A percentile compares a stretch with the other conserved stretches of the same genome.
phyloP scores from a whole-genome alignment of 345 rosid genomes.

The Geranium rotundifolium region DNA sequence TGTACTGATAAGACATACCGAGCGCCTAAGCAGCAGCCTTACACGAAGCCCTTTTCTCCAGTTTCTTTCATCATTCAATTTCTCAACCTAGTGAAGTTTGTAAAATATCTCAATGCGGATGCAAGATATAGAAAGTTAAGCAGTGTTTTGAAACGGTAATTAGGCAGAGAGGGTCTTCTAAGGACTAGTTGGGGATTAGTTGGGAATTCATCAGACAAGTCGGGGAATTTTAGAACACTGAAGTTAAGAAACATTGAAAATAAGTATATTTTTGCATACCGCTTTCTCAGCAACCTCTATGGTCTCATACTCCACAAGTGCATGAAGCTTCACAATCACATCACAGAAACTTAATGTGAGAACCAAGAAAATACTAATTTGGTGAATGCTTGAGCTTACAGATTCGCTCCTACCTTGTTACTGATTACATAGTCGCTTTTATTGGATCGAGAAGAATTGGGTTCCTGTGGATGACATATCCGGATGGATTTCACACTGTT shows the following conservation, averaged over 20 bases:
- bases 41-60: conserved; percentile 98
- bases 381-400: too few species aligned
- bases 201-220: too few species aligned
- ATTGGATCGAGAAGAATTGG: conserved; percentile 51
- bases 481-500: conserved; percentile 70
- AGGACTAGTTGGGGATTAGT: too few species aligned
- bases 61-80: conserved; percentile 79
- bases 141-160: too few species aligned
- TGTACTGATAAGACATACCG: conserved; percentile 32
- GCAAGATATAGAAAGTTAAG: neutral
- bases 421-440: conserved; percentile 55
- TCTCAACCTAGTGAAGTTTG: conserved; percentile 42
- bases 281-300: conserved; percentile 69
- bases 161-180: too few species aligned
- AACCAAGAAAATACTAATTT: neutral
- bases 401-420: conserved; percentile 45
- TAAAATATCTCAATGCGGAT: neutral
- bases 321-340: conserved; percentile 61
- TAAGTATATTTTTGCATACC: conserved; percentile 29
- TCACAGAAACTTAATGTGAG: neutral
- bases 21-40: conserved; percentile 70
- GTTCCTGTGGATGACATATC: conserved; percentile 86
- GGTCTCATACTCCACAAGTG: conserved; percentile 75
- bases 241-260: too few species aligned
- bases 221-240: too few species aligned